A percentile compares a stretch with the other conserved stretches of the same genome.
These are phyloP conservation scores for Tubosaeta brunneosetosa DNA, from an alignment of 768 basidiomycete genomes.

Conservation along the genomic window DNA sequence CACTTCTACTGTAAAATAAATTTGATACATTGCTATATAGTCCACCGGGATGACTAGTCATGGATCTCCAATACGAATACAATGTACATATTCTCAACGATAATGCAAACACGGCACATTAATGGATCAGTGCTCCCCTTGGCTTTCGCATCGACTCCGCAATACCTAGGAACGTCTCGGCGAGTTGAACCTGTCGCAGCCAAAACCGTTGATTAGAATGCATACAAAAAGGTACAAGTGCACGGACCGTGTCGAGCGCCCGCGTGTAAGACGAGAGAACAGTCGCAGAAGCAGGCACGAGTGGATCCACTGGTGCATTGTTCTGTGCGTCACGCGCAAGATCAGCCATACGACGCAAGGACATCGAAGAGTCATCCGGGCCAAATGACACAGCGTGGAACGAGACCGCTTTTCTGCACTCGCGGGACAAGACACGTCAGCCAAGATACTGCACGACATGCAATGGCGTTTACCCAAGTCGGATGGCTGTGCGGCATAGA, in stretches of 20 bases:
- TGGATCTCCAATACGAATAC: too few species aligned
- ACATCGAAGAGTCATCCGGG: not conserved
- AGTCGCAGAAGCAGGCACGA: slow-evolving; percentile 28
- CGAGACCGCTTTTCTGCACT: slow-evolving; percentile 46
- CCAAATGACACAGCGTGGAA: slow-evolving; percentile 59
- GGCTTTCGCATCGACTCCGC: slow-evolving; percentile 35
- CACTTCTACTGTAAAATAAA: too few species aligned
- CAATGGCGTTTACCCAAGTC: slow-evolving; percentile 9
- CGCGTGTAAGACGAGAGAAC: slow-evolving; percentile 45
- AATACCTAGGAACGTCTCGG: slow-evolving; percentile 49
- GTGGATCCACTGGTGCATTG: slow-evolving; percentile 24
- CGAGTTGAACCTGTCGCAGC: slow-evolving; percentile 42
- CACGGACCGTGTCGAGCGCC: slow-evolving; percentile 48
- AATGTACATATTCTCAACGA: too few species aligned
- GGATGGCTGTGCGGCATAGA: too few species aligned
- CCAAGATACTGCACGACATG: not conserved
- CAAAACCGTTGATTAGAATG: too few species aligned
- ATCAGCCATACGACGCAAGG: slow-evolving; percentile 47
- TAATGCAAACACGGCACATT: not conserved
- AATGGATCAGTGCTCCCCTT: slow-evolving; percentile 45
- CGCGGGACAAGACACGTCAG: not conserved
- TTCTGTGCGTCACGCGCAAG: slow-evolving; percentile 39
- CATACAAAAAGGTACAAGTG: not conserved
- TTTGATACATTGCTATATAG: too few species aligned
- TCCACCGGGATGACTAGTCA: too few species aligned